Evolutionary conservation across 345 rosid genomes (phyloP).

Genomic region (Acer campestre): DNA sequence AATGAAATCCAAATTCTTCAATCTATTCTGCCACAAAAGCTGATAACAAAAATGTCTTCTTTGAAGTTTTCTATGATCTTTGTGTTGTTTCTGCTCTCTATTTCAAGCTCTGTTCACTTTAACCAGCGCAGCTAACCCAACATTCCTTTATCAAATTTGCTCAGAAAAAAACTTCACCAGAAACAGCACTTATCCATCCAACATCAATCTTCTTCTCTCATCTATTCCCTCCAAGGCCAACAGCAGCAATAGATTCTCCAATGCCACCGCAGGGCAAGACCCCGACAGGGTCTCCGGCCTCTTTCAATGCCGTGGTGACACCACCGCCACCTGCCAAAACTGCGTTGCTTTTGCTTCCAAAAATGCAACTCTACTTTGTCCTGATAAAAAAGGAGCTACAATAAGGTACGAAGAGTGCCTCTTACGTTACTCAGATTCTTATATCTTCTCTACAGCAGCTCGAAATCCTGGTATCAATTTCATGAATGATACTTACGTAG

Average conservation of each 20-base stretch:
- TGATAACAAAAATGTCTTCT: neutral
- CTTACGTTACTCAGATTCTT: slow-evolving; percentile 4
- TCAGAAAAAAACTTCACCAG: slow-evolving; percentile 25
- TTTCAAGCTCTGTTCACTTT: neutral
- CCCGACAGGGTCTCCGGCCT: slow-evolving; percentile 28
- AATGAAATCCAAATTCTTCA: neutral
- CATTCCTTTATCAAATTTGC: neutral
- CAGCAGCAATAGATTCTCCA: slow-evolving; percentile 37
- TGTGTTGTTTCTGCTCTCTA: neutral
- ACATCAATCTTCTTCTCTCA: slow-evolving; percentile 42
- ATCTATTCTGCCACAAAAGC: neutral
- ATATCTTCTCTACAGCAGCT: too few relatives aligned
- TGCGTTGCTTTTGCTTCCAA: slow-evolving; percentile 34
- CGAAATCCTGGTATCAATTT: too few relatives aligned
- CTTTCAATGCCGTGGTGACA: slow-evolving; percentile 45
- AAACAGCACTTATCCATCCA: slow-evolving; percentile 43
- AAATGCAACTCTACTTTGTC: slow-evolving; percentile 27
- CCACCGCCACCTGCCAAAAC: slow-evolving; percentile 26
- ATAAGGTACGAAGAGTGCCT: slow-evolving; percentile 50
- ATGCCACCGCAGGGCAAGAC: slow-evolving; percentile 35
- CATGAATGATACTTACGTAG: too few relatives aligned
- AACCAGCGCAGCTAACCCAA: neutral
- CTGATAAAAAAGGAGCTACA: slow-evolving; percentile 25
- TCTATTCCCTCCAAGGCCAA: slow-evolving; percentile 35
- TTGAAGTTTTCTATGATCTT: neutral